Percentiles rank a stretch among this genome's conserved stretches.
Conservation (phyloP, 2,329 filamentous ascomycete species). For the Colletotrichum nymphaeae region DNA sequence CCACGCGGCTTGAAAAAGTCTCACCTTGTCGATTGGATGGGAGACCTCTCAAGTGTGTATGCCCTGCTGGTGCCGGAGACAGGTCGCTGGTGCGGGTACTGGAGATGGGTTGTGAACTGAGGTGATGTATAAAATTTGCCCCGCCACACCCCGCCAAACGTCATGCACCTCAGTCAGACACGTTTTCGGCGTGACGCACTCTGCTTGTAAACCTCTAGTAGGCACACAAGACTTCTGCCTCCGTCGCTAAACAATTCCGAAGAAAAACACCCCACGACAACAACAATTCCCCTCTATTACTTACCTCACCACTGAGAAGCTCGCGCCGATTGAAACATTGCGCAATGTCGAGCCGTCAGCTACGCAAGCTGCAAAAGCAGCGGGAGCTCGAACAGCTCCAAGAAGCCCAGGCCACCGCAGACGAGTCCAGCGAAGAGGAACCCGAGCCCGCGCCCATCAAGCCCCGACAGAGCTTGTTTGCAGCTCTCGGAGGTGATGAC, state of each 20-base stretch:
- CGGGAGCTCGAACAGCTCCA: conserved; percentile 52
- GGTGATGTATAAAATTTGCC: conserved; percentile 15
- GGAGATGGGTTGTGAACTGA: not conserved
- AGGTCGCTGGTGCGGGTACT: too few species aligned
- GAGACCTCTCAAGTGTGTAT: too few species aligned
- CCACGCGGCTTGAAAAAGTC: too few species aligned
- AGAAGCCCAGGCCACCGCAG: conserved; percentile 42
- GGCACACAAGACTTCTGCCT: not conserved
- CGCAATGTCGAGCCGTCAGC: conserved; percentile 62
- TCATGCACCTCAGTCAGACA: conserved; percentile 35
- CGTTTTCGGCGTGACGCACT: conserved; percentile 33
- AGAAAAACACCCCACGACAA: not conserved
- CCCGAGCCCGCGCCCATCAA: conserved; percentile 48
- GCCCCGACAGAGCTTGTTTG: conserved; percentile 61
- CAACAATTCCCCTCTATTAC: not conserved
- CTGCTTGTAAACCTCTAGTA: not conserved
- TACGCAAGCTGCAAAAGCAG: conserved; percentile 64
- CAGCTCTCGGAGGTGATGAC: conserved; percentile 60
- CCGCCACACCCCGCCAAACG: conserved; percentile 36
- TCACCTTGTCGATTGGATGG: too few species aligned
- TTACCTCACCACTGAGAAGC: not conserved
- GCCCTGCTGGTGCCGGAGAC: too few species aligned
- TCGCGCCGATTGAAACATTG: not conserved
- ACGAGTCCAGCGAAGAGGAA: conserved; percentile 44
- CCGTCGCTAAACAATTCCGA: not conserved